phyloP scores from a whole-genome alignment of 371 early-diverging fungal species.

The Syncephalastrum racemosum region DNA sequence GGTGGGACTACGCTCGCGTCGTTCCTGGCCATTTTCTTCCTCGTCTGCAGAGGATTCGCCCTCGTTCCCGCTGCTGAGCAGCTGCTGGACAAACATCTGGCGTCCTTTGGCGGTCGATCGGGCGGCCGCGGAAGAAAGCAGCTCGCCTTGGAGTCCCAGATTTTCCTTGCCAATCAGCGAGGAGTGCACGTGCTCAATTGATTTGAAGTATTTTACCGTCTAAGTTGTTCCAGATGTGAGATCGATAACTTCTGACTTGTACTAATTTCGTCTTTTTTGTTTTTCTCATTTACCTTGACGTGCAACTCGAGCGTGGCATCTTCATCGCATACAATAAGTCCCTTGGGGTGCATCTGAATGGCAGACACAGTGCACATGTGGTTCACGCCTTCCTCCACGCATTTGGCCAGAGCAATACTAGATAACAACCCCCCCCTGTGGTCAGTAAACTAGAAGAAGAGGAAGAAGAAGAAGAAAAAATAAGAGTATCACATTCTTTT shows the following conservation, averaged over 20 bases:
- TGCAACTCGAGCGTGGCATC: constrained; percentile 88
- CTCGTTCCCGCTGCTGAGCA: constrained; percentile 11
- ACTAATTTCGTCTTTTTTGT: not conserved
- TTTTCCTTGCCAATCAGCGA: constrained; percentile 78
- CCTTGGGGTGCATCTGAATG: constrained; percentile 86
- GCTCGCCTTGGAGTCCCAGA: constrained; percentile 72
- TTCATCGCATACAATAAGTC: constrained; percentile 90
- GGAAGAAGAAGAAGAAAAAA: not conserved
- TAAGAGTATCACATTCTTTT: not conserved
- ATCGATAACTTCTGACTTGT: not conserved
- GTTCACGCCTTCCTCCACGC: constrained; percentile 85
- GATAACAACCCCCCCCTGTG: too few relatives aligned
- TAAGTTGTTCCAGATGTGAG: not conserved
- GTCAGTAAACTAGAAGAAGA: not conserved
- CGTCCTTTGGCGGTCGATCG: constrained; percentile 7
- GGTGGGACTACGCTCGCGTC: constrained; percentile 7
- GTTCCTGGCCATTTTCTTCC: too few relatives aligned
- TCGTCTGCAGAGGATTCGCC: constrained; percentile 1
- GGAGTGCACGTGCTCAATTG: constrained; percentile 85
- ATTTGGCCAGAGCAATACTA: constrained; percentile 76
- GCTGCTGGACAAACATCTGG: constrained; percentile 8
- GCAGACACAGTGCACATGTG: constrained; percentile 94
- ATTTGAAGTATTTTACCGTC: constrained; percentile 87
- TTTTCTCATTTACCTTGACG: constrained; percentile 58
- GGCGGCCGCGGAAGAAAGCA: constrained; percentile 4